Base-by-base conservation (phyloP, 2,329 filamentous ascomycete species). In the Epichloe gansuensis region DNA sequence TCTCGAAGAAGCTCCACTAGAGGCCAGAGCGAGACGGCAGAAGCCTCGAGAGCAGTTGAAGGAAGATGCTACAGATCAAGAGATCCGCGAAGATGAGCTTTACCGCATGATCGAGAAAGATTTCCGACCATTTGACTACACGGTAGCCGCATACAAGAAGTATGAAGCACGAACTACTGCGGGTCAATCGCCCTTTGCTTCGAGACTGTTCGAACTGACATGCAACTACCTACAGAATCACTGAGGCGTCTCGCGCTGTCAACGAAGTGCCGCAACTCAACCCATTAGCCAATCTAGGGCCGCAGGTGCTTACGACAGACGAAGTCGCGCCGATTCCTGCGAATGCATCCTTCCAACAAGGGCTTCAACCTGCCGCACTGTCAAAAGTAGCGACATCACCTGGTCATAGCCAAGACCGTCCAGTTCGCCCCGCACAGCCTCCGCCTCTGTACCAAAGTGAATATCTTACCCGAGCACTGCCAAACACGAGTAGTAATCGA, bases 81-180 rank as follows among this genome's bases (percentile, higher is more conserved):
- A 98, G 67, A 95, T 96, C 52, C 80, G 91, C 23, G 90, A 95
- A 60, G 91, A 98, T 57, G 91, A 96, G 67, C 77, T 97, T 23
- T 93, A 97, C 67, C 83, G 83, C 58, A 87, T 94, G 79, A 96
- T 98, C 56, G 93, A 98, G 68, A 86, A 81, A 4, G 86, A 95
- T 62, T 98, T 97, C 65, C 83, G 87, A 65, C 88, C 91, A 1
- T 98, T 97, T 66, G 93, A 98, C 67, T 98, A 98, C 69, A 96
- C 91, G 0, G 72, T 84, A 3, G 83, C 88, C 21, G 86, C 83
- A 3, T 91, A 90, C 62, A 83, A 84, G 63, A 84, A 84, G 78
- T 89, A 75, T 58, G 81, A 59, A 3, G 13, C 8, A 25, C 21
- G 5, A 25, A 9, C 34, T 25, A 11, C 11, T n/a, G 15, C 9